Conservation (phyloP, 805 yeast species). For the Barnettozyma vustinii region DNA sequence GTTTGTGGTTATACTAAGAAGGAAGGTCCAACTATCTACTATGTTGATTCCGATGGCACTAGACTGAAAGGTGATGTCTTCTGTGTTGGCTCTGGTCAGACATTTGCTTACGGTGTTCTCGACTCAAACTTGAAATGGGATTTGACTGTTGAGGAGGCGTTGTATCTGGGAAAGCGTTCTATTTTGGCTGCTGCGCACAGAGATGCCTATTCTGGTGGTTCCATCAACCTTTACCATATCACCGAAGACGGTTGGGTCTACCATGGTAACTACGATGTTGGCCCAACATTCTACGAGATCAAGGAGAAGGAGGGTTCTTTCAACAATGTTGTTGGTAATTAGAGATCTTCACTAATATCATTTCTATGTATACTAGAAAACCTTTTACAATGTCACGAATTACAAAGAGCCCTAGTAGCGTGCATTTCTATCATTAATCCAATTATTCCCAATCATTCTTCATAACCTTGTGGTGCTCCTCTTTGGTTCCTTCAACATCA, state of each 20-base stretch:
- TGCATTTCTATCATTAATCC: neutral
- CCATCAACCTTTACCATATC: constrained; percentile 88
- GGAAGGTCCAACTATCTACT: constrained; percentile 93
- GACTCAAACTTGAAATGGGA: constrained; percentile 94
- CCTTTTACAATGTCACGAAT: neutral
- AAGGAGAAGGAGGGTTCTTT: constrained; percentile 86
- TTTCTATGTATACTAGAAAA: constrained; percentile 3
- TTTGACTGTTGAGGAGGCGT: constrained; percentile 85
- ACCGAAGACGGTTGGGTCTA: constrained; percentile 91
- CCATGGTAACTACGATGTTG: constrained; percentile 94
- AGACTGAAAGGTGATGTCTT: constrained; percentile 91
- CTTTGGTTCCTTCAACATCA: constrained; percentile 4
- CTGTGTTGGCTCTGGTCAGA: constrained; percentile 98
- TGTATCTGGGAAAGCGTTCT: constrained; percentile 89
- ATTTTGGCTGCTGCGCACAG: constrained; percentile 97
- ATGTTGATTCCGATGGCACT: constrained; percentile 96
- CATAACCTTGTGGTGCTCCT: constrained; percentile 1
- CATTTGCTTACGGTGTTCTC: constrained; percentile 97
- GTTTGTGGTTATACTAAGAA: constrained; percentile 93
- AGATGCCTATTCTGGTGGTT: constrained; percentile 98
- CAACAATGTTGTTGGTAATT: constrained; percentile 55
- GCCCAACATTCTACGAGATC: constrained; percentile 84
- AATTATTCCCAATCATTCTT: constrained; percentile 3
- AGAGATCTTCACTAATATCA: neutral
- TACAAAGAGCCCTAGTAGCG: constrained; percentile 24